Evolutionary conservation across 139 green algal species (phyloP).

Genomic region (Coelastrella sp.): DNA sequence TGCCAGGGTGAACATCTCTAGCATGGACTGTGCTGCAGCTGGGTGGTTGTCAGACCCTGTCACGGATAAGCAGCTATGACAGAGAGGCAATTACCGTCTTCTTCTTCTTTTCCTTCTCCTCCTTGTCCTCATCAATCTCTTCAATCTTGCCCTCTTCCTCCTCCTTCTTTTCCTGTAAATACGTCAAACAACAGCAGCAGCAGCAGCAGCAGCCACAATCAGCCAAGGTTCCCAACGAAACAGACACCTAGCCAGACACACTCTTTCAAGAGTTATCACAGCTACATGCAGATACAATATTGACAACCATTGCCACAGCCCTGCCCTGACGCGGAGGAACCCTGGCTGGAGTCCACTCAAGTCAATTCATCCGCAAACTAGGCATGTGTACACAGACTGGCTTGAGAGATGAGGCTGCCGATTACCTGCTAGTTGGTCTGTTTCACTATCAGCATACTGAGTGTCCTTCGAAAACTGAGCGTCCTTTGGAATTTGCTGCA

Average conservation of each 20-base stretch:
- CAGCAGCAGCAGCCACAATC: not conserved
- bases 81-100: constrained; percentile 23
- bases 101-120: constrained; percentile 91
- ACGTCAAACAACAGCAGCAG: constrained; percentile 1
- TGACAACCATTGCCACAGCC: too few relatives aligned
- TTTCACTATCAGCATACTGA: not conserved
- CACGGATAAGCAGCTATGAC: not conserved
- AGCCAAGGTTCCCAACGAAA: too few relatives aligned
- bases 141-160: constrained; percentile 89
- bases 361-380: too few relatives aligned
- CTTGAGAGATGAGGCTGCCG: not conserved
- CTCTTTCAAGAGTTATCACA: too few relatives aligned
- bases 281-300: too few relatives aligned
- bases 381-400: not conserved
- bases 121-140: constrained; percentile 84
- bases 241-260: too few relatives aligned
- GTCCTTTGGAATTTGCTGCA: not conserved
- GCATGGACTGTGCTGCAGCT: not conserved
- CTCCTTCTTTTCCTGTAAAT: constrained; percentile 57
- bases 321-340: too few relatives aligned
- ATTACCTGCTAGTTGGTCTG: not conserved
- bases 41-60: too few relatives aligned
- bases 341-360: too few relatives aligned
- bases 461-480: not conserved
- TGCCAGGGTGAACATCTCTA: too few relatives aligned